phyloP scores from a whole-genome alignment of 2,329 filamentous ascomycete species.

The Calonectria honghensis region DNA sequence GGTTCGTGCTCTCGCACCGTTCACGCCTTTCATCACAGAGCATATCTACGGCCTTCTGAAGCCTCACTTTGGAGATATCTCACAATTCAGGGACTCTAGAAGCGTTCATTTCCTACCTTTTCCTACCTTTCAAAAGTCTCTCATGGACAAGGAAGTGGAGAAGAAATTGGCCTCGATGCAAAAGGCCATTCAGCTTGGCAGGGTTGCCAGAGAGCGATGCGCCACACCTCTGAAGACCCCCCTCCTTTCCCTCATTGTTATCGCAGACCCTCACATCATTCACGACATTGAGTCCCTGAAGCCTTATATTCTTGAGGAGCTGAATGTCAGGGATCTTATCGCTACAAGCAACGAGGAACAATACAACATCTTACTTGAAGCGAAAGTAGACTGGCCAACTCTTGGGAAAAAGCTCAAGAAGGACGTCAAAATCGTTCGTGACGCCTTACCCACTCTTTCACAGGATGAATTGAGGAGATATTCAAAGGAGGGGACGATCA shows the following conservation, averaged over 20 bases:
- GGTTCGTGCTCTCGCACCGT: constrained; percentile 90
- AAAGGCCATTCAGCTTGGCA: constrained; percentile 92
- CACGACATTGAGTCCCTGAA: constrained; percentile 90
- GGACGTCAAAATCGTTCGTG: constrained; percentile 73
- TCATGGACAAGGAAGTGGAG: constrained; percentile 87
- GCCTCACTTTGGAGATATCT: constrained; percentile 84
- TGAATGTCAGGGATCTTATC: constrained; percentile 91
- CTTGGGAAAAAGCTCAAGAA: constrained; percentile 98
- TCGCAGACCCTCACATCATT: constrained; percentile 84
- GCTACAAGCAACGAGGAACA: constrained; percentile 88
- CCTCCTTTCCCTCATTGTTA: constrained; percentile 93
- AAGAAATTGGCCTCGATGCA: constrained; percentile 85
- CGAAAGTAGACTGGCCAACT: constrained; percentile 92
- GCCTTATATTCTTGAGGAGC: constrained; percentile 90
- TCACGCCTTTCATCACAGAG: constrained; percentile 96
- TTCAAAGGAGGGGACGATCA: too few species aligned
- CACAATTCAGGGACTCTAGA: constrained; percentile 80
- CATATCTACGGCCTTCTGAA: constrained; percentile 85
- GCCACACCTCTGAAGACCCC: constrained; percentile 93
- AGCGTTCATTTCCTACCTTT: constrained; percentile 95
- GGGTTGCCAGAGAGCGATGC: constrained; percentile 89
- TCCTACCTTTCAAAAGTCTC: constrained; percentile 93
- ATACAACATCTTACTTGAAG: constrained; percentile 94
- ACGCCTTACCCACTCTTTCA: too few species aligned
- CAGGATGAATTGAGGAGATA: too few species aligned